These are phyloP conservation scores for Citrus medica DNA, from an alignment of 345 rosid species.

Conservation along the genomic window DNA sequence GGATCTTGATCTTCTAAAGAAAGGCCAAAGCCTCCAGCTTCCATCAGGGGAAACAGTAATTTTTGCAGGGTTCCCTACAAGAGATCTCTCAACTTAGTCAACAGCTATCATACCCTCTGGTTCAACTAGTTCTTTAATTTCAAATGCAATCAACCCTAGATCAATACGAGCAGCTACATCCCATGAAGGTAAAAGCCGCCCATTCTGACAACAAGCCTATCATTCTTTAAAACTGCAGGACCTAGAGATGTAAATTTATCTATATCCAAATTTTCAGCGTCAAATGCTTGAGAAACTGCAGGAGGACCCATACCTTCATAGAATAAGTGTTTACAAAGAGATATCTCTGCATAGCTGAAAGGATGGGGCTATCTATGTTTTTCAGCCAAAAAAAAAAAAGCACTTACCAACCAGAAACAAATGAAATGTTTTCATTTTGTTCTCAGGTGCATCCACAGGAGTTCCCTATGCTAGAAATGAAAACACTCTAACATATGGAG, in stretches of 20 bases:
- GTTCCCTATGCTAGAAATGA: not conserved
- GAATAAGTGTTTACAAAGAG: constrained; percentile 66
- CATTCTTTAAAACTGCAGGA: constrained; percentile 45
- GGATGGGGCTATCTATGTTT: constrained; percentile 10
- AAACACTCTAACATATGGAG: not conserved
- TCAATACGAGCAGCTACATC: constrained; percentile 56
- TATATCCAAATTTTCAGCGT: constrained; percentile 47
- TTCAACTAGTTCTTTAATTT: constrained; percentile 40
- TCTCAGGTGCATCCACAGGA: not conserved
- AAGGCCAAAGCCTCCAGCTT: constrained; percentile 94
- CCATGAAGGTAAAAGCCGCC: constrained; percentile 54
- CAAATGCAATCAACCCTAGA: constrained; percentile 48
- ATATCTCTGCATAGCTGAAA: constrained; percentile 48
- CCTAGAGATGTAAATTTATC: constrained; percentile 48
- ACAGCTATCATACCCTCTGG: constrained; percentile 58
- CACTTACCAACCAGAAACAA: constrained; percentile 6
- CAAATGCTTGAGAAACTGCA: constrained; percentile 65
- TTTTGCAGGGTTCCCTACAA: constrained; percentile 43
- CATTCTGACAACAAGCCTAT: constrained; percentile 51
- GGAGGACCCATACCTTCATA: constrained; percentile 57
- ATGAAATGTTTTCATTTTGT: constrained; percentile 6
- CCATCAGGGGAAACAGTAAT: constrained; percentile 34
- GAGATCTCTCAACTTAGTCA: constrained; percentile 39
- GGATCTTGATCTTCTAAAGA: constrained; percentile 46
- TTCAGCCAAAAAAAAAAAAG: not conserved